Evolutionary conservation across 129 eudicot genomes (phyloP), one percentile per base, ranked within the genome.

Genomic region (Oenanthe sinensis): DNA sequence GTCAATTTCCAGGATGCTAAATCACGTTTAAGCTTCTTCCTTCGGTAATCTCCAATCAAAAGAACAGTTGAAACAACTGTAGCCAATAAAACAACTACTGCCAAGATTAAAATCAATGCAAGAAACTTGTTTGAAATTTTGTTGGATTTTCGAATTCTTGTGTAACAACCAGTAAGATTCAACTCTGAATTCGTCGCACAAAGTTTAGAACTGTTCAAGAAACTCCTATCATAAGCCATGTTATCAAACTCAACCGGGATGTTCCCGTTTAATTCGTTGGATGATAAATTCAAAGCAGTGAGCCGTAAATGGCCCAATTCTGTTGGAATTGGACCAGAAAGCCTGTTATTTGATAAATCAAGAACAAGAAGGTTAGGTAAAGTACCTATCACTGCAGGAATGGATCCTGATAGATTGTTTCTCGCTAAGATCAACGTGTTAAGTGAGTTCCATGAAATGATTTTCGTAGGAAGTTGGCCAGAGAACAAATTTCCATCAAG

Each of bases 401-500:
- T 92, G n/a, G 81, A 65, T 39, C 99, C 99, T 5, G 96, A 88
- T 39, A 95, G 86, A 33, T 85, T 65, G 82, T 95, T 95, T 78
- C 93, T 81, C 5, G 97, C 86, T 58, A 95, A 87, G 77, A 84
- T 84, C 80, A 95, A 82, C 12, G 84, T 78, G 24, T 87, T 87
- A 2, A 95, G 81, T 19, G 88, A 88, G 26, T 80, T 83, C 99
- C 99, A 95, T 20, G 98, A 90, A 43, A 62, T 55, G 24, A 92
- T 85, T 42, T 84, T 73, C 1, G 85, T 50, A 2, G 99, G 97
- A 73, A 95, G 86, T 67, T 82, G 84, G 40, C 99, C 97, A 19
- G 97, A 85, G 76, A 95, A 83, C 4, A 82, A 85, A 83, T 95
- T 95, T 15, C 99, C 96, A 44, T 92, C 96, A 11, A 95, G 92